Percentiles rank a stretch among this genome's conserved stretches.
Evolutionary conservation across 495 filamentous ascomycete species (phyloP).

Genomic region (Podospora pseudopauciseta): DNA sequence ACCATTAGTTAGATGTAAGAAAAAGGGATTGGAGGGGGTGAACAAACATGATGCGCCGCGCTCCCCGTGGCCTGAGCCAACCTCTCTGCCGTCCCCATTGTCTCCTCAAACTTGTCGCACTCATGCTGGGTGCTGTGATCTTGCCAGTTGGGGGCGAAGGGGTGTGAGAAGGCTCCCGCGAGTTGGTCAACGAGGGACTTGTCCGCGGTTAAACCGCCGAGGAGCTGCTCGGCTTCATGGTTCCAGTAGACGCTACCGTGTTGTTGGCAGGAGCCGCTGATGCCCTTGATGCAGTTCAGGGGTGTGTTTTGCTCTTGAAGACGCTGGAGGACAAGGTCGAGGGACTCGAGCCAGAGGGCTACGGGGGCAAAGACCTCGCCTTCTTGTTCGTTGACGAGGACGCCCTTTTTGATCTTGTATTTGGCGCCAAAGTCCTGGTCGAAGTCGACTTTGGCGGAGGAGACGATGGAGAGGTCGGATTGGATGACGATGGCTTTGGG

Average conservation of each 20-base stretch:
- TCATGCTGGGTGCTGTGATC: conserved; percentile 89
- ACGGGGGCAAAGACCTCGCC: conserved; percentile 90
- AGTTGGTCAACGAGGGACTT: conserved; percentile 67
- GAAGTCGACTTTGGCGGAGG: conserved; percentile 74
- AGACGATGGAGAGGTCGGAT: conserved; percentile 69
- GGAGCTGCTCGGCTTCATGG: conserved; percentile 59
- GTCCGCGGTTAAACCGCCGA: conserved; percentile 57
- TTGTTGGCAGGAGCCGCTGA: conserved; percentile 93
- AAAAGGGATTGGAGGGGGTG: neutral
- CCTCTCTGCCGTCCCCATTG: conserved; percentile 59
- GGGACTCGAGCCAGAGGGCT: conserved; percentile 88
- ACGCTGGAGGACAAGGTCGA: conserved; percentile 75
- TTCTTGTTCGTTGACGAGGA: conserved; percentile 72
- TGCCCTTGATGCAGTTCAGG: conserved; percentile 69
- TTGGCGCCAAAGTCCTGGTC: conserved; percentile 68
- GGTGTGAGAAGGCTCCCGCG: conserved; percentile 71
- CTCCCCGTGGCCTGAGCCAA: conserved; percentile 82
- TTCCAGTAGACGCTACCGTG: conserved; percentile 95
- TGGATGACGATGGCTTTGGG: conserved; percentile 68
- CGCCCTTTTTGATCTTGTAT: conserved; percentile 84
- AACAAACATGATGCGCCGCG: conserved; percentile 83
- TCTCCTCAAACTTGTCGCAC: conserved; percentile 80
- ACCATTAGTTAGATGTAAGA: conserved; percentile 22
- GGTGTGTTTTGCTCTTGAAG: conserved; percentile 73
- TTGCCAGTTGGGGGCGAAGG: conserved; percentile 94